Evolutionary conservation across 140 eudicot species (phyloP).

Genomic region (Senecio squalidus): DNA sequence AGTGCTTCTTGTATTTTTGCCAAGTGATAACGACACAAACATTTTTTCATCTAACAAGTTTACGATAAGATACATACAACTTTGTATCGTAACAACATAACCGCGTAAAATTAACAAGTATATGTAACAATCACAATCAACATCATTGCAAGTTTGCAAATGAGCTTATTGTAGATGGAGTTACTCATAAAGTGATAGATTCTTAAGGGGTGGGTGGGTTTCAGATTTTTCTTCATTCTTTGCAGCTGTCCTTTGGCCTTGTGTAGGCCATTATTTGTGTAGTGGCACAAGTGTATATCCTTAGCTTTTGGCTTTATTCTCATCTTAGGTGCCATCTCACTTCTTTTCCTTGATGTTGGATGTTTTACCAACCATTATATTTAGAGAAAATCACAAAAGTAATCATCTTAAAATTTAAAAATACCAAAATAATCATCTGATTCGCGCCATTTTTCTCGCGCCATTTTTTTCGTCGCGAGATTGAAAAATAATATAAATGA

Average conservation of each 20-base stretch:
- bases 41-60: background rate
- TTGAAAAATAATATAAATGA: no score
- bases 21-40: background rate
- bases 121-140: slow-evolving; percentile 27
- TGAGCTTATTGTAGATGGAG: slow-evolving; percentile 27
- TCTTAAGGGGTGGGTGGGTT: slow-evolving; percentile 27
- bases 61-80: background rate
- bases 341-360: slow-evolving; percentile 3
- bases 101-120: no score
- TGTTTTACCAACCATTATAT: slow-evolving; percentile 8
- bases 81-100: background rate
- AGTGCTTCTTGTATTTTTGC: slow-evolving; percentile 1
- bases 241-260: slow-evolving; percentile 26
- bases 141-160: slow-evolving; percentile 27
- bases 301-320: slow-evolving; percentile 31
- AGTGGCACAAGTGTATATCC: slow-evolving; percentile 13
- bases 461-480: no score
- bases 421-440: no score
- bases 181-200: slow-evolving; percentile 21
- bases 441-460: no score
- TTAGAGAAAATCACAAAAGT: background rate
- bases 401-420: no score
- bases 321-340: slow-evolving; percentile 20
- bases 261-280: slow-evolving; percentile 29
- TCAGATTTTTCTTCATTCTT: no score